Conservation (phyloP, 2,329 filamentous ascomycete genomes). For the Nemania sp. region DNA sequence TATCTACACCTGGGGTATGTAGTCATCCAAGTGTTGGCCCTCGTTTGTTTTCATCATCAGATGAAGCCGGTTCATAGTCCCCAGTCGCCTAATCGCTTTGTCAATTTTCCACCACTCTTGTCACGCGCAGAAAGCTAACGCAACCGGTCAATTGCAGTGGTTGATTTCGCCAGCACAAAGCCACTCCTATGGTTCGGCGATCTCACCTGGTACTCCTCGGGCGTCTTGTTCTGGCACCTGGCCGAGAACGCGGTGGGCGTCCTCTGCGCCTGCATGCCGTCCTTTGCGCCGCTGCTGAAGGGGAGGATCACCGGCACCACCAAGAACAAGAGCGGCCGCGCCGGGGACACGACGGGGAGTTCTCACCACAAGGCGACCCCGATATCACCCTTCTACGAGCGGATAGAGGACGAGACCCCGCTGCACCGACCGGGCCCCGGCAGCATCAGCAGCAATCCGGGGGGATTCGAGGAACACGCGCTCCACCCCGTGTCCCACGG, state of each 20-base stretch:
- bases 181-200: constrained; percentile 20
- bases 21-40: neutral
- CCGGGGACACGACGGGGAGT: neutral
- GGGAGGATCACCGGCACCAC: neutral
- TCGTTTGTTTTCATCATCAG: neutral
- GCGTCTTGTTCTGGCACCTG: constrained; percentile 30
- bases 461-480: constrained; percentile 7
- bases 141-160: constrained; percentile 1
- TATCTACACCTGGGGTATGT: constrained; percentile 25
- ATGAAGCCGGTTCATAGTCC: neutral
- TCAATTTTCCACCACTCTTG: neutral
- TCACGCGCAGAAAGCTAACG: constrained; percentile 5
- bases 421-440: neutral
- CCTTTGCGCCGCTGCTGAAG: constrained; percentile 21
- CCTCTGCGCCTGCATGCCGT: constrained; percentile 25
- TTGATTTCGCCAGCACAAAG: constrained; percentile 17
- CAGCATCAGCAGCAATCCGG: neutral
- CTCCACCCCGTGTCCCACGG: neutral
- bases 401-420: constrained; percentile 11
- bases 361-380: neutral
- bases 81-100: no score
- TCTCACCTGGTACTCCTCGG: constrained; percentile 27
- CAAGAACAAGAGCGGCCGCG: neutral
- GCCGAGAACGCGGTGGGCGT: constrained; percentile 27
- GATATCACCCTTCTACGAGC: constrained; percentile 14